Conservation (phyloP, 768 basidiomycete genomes). For the Asterophora lycoperdoides region DNA sequence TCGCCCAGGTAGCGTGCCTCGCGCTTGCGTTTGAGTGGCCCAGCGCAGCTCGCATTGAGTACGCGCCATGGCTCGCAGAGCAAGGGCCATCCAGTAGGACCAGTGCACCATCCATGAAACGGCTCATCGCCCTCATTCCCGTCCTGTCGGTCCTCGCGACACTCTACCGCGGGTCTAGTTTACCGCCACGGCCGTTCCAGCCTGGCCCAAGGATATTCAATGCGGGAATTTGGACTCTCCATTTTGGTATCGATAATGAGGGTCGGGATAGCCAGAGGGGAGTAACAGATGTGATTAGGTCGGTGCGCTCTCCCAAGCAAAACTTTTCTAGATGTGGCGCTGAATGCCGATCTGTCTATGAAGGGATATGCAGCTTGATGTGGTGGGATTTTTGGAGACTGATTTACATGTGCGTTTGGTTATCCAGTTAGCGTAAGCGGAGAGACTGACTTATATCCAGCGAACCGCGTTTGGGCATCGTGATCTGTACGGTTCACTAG, state of each 20-base stretch:
- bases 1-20: slow-evolving; percentile 49
- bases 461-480: slow-evolving; percentile 68
- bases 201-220: slow-evolving; percentile 64
- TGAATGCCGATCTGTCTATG: neutral
- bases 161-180: slow-evolving; percentile 48
- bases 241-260: slow-evolving; percentile 79
- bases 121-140: slow-evolving; percentile 35
- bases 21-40: slow-evolving; percentile 45
- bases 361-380: slow-evolving; percentile 80
- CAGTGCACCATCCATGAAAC: slow-evolving; percentile 26
- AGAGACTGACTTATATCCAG: slow-evolving; percentile 19
- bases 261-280: slow-evolving; percentile 70
- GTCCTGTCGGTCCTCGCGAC: slow-evolving; percentile 50
- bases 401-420: slow-evolving; percentile 66
- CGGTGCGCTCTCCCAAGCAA: slow-evolving; percentile 22
- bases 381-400: slow-evolving; percentile 82
- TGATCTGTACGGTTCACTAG: slow-evolving; percentile 52
- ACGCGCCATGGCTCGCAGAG: neutral
- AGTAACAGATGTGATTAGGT: slow-evolving; percentile 48
- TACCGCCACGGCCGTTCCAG: slow-evolving; percentile 53
- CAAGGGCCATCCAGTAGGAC: neutral
- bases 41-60: neutral
- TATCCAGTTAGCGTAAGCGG: neutral
- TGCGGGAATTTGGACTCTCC: slow-evolving; percentile 88
- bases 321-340: neutral